Evolutionary conservation across 495 filamentous ascomycete species (phyloP), one percentile per base, ranked within the genome.

Genomic region (Talaromyces wortmannii): DNA sequence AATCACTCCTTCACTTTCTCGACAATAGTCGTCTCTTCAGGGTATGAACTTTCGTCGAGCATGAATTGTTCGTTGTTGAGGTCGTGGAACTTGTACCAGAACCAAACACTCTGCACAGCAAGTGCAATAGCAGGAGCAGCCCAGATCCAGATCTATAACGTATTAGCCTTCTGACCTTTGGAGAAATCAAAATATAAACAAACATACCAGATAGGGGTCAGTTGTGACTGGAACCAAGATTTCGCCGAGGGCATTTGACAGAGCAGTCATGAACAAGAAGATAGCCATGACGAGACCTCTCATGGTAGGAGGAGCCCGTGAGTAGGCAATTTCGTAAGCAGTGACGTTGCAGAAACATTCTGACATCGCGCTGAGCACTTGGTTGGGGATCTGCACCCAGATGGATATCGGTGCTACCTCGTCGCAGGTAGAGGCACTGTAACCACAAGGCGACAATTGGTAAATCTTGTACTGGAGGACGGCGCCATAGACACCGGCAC

Each of bases 341-440:
- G 86, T 88, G 3, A 89, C 83, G 40, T 83, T 85, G 57, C 80
- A 74, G 57, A 90, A 88, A 56, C 85, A 77, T 60, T 90, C 87
- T 7, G 83, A 83, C 31, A 89, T 69, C 50, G 83, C 87, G n/a
- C 77, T 71, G 61, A 84, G 61, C 68, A 78, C 61, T 54, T 71
- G 64, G 70, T 80, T 61, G 53, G 67, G 48, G 60, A 79, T 30
- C 74, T 83, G 76, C 61, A 78, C 72, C 61, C 79, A 78, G 61
- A 87, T 80, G 46, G 74, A 71, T 57, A 85, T 67, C 49, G 73
- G 72, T 58, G 70, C 76, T 53, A 69, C 66, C 45, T 71, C 29
- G 61, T 57, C 31, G 23, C 67, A 78, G 62, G 45, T 70, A 52
- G 65, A 80, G 61, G 69, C 83, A 70, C 61, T 73, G 68, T 32